phyloP scores from a whole-genome alignment of 1,284 basidiomycete species.

The Ganoderma sinense region DNA sequence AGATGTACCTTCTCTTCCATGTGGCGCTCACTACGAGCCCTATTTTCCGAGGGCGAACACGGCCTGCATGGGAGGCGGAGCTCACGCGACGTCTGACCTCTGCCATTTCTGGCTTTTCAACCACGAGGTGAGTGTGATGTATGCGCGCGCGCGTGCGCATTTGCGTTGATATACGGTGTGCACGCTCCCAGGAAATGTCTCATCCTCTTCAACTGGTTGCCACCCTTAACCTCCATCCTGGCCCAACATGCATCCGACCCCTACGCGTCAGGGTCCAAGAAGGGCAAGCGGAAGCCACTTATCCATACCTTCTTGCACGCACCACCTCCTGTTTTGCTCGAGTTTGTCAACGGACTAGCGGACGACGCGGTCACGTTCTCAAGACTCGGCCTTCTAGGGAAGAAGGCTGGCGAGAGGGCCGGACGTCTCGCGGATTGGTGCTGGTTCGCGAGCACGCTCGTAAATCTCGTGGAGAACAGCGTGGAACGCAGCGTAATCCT shows the following conservation, averaged over 20 bases:
- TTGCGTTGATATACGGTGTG: not conserved
- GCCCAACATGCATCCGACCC: constrained; percentile 69
- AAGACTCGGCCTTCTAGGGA: constrained; percentile 71
- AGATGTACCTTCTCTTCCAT: constrained; percentile 77
- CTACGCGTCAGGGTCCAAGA: constrained; percentile 48
- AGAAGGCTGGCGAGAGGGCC: constrained; percentile 68
- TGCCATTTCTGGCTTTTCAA: constrained; percentile 70
- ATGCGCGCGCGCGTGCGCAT: not conserved
- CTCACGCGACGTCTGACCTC: constrained; percentile 65
- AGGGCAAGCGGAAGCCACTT: constrained; percentile 59
- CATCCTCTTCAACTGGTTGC: constrained; percentile 83
- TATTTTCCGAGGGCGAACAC: constrained; percentile 51
- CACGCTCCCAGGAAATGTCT: constrained; percentile 69
- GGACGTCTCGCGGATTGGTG: constrained; percentile 82
- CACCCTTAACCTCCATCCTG: constrained; percentile 71
- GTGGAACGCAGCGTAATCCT: constrained; percentile 76
- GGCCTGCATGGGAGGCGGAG: constrained; percentile 60
- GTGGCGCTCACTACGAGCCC: constrained; percentile 52
- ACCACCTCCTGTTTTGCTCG: constrained; percentile 83
- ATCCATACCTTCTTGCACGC: constrained; percentile 77
- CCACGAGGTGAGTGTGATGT: constrained; percentile 61
- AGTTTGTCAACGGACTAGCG: constrained; percentile 73
- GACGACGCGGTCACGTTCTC: constrained; percentile 81
- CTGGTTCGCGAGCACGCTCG: constrained; percentile 80
- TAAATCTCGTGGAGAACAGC: constrained; percentile 80